Evolutionary conservation across 2,329 filamentous ascomycete genomes (phyloP).

Genomic region (Cladosporium sp.): DNA sequence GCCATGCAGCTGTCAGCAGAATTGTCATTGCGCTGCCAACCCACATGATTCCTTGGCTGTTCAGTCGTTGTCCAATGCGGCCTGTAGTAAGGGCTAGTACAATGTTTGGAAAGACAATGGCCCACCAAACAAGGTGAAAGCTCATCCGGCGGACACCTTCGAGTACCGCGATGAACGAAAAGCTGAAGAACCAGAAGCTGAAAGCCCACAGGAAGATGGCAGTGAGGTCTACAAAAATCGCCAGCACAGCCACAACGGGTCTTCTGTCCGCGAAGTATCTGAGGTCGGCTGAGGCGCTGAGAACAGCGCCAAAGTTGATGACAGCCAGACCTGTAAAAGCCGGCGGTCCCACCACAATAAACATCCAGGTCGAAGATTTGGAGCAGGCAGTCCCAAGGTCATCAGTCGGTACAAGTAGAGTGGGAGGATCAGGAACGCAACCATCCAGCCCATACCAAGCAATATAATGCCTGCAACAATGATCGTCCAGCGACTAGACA

Average conservation of each 20-base stretch:
- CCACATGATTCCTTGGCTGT: conserved; percentile 50
- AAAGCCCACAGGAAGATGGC: conserved; percentile 44
- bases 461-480: conserved; percentile 41
- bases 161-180: conserved; percentile 19
- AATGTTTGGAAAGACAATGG: conserved; percentile 63
- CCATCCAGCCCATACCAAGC: conserved; percentile 45
- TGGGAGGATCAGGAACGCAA: conserved; percentile 42
- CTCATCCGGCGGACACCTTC: conserved; percentile 18
- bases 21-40: conserved; percentile 55
- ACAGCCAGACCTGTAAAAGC: conserved; percentile 25
- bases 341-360: conserved; percentile 47
- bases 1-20: conserved; percentile 51
- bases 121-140: conserved; percentile 53
- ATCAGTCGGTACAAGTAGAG: conserved; percentile 39
- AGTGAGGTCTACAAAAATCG: conserved; percentile 18
- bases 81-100: conserved; percentile 59
- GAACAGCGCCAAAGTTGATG: conserved; percentile 20
- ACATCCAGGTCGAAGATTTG: conserved; percentile 44
- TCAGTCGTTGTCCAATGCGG: conserved; percentile 47
- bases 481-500: conserved; percentile 34
- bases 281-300: conserved; percentile 18
- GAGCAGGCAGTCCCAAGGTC: conserved; percentile 40
- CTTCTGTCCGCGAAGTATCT: background rate
- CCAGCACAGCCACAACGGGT: conserved; percentile 24
- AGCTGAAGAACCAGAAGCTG: conserved; percentile 43